Evolutionary conservation across 2,329 filamentous ascomycete species (phyloP), one percentile per base, ranked within the genome.

Genomic region (Verticillium longisporum): DNA sequence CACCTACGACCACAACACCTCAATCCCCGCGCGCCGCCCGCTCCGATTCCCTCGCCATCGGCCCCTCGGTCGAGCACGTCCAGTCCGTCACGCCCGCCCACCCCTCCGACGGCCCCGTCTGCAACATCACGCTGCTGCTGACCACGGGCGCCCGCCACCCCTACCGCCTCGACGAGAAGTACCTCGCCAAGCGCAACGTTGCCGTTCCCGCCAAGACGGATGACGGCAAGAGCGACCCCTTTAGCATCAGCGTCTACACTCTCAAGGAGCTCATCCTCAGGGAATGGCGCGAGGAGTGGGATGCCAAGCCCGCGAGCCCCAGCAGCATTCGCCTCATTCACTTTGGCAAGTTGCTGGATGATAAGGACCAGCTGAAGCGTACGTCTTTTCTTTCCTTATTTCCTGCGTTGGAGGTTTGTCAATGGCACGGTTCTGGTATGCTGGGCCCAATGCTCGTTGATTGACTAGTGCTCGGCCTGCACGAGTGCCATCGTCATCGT

Each of bases 251-350:
- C 67, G 89, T 97, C 58, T 97, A 97, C 73, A 96, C 91, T 3
- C 78, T 98, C 66, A 97, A 97, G 76, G 92, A 97, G 77, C 79
- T 97, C 70, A 97, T 98, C 72, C 84, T 95, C 78, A 84, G 91
- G 68, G 93, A 97, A 73, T 98, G 94, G 94, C 83, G 92, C 67
- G 88, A 88, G 68, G 91, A 97, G 72, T 97, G 94, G 94, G 93
- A 97, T 69, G 78, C 87, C 15, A 88, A 90, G 70, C 94, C 94
- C 1, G 86, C 89, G 32, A 95, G 91, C 70, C 93, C 94, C 11
- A 94, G 88, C 70, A 91, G 89, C 64, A 98, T 98, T 78, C 83
- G 94, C 58, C 77, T 98, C 68, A 97, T 98, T 70, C 90, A 92
- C 65, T 95, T 97, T 75, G 94, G 94, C 59, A 92, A 94, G 72